These are phyloP conservation scores for Marasmius sp. DNA, from an alignment of 1,284 basidiomycete genomes.

Conservation along the genomic window DNA sequence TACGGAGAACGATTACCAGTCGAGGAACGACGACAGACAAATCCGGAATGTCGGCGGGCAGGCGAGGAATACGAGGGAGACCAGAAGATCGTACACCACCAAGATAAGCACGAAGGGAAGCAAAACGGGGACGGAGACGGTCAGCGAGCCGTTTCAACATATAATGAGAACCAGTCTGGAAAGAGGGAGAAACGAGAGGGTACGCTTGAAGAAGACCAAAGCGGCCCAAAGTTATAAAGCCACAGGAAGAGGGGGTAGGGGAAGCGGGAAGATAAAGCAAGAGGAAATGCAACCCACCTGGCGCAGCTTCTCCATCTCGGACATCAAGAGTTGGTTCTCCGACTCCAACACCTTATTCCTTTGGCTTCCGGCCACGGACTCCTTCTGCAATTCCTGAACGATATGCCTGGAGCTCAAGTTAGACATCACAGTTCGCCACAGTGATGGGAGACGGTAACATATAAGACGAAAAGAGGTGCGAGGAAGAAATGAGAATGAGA, in stretches of 20 bases:
- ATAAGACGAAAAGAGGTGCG: too few relatives aligned
- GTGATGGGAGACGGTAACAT: background rate
- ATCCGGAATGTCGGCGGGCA: background rate
- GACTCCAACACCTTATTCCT: conserved; percentile 71
- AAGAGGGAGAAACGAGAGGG: background rate
- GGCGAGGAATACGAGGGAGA: background rate
- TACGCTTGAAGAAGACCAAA: background rate
- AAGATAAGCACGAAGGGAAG: background rate
- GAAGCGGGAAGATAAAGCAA: background rate
- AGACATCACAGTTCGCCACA: background rate
- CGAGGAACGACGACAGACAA: background rate
- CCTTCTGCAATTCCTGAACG: conserved; percentile 84
- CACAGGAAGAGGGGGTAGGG: background rate
- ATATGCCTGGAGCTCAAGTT: conserved; percentile 60
- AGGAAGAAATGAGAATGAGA: too few relatives aligned
- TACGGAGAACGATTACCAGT: too few relatives aligned
- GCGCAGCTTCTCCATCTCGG: conserved; percentile 78
- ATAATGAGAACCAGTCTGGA: conserved; percentile 6
- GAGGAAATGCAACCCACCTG: conserved; percentile 43
- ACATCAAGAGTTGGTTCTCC: conserved; percentile 72
- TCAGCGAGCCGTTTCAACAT: background rate
- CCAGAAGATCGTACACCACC: background rate
- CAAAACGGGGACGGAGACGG: background rate
- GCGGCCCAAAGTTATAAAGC: background rate
- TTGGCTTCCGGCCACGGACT: conserved; percentile 39